Evolutionary conservation across 305 asterid species (phyloP), one percentile per base, ranked within the genome.

Genomic region (Fraxinus platypoda): DNA sequence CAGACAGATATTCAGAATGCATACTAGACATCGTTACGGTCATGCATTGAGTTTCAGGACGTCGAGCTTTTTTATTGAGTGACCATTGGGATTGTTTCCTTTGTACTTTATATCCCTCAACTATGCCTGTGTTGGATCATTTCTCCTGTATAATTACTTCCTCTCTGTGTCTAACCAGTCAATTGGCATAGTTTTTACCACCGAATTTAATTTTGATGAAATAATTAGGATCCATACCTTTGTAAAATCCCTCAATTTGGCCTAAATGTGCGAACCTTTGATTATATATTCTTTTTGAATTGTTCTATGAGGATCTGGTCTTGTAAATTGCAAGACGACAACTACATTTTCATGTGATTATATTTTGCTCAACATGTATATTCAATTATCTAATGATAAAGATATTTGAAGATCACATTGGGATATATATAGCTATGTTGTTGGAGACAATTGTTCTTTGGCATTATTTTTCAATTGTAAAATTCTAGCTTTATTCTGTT

Each of bases 121-220:
- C 74, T 68, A 68, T 66, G 74, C 74, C 75, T 70, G 7, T 71
- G 76, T 33, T 34, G 76, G 76, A 71, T 25, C 76, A 6, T n/a
- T 30, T 31, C 74, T 26, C 74, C 38, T 11, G 74, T 30, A 28
- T 59, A 54, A 59, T 68, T 13, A 28, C 21, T 3, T 68, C 33
- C 17, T 68, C 74, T 8, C 28, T 21, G 7, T 23, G 35, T 23
- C 33, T 9, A 64, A 66, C 35, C 35, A 66, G 70, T 21, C 70
- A 26, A 1, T 66, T 66, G 17, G 19, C 35, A 66, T 66, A 25
- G 35, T 66, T 66, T 52, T 26, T 66, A 26, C 31, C 31, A 26
- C 17, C 19, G 3, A 71, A 30, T 70, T 15, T 70, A 70, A 31
- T 28, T 30, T 70, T 30, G 75, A 70, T 15, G 23, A 70, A 70